Percentiles rank a stretch among this genome's conserved stretches.
phyloP scores from a whole-genome alignment of 768 basidiomycete species.

The Hebeloma cylindrosporum region DNA sequence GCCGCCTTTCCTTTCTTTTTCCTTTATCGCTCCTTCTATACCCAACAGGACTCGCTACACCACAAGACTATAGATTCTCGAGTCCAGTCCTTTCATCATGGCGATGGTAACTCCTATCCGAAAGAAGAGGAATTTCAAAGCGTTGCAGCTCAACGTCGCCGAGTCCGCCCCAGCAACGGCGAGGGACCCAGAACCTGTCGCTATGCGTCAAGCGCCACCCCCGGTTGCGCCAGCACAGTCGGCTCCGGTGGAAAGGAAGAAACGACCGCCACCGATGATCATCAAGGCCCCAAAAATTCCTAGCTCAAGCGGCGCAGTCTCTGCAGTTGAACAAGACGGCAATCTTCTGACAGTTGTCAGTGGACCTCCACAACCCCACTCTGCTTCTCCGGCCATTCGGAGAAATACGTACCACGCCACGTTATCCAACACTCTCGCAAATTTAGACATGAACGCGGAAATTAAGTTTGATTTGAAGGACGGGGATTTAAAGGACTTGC shows the following conservation, averaged over 20 bases:
- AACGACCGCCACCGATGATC: conserved; percentile 81
- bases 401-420: conserved; percentile 78
- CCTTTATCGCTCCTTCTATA: conserved; percentile 2
- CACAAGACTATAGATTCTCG: conserved; percentile 2
- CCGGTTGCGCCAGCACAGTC: conserved; percentile 38
- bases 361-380: conserved; percentile 49
- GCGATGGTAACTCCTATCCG: conserved; percentile 60
- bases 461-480: conserved; percentile 81
- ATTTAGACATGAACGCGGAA: conserved; percentile 82
- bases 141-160: conserved; percentile 68
- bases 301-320: conserved; percentile 39
- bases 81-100: conserved; percentile 18
- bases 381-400: conserved; percentile 53
- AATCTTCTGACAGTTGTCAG: conserved; percentile 49
- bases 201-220: conserved; percentile 44
- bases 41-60: conserved; percentile 2
- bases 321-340: conserved; percentile 40
- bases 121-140: conserved; percentile 93
- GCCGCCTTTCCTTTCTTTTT: conserved; percentile 4
- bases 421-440: conserved; percentile 82
- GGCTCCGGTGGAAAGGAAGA: conserved; percentile 49
- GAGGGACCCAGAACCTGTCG: conserved; percentile 39
- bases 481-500: conserved; percentile 88
- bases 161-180: conserved; percentile 27
- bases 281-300: conserved; percentile 70